Evolutionary conservation across 1,284 basidiomycete species (phyloP), one percentile per base, ranked within the genome.

Genomic region (Malassezia brasiliensis): DNA sequence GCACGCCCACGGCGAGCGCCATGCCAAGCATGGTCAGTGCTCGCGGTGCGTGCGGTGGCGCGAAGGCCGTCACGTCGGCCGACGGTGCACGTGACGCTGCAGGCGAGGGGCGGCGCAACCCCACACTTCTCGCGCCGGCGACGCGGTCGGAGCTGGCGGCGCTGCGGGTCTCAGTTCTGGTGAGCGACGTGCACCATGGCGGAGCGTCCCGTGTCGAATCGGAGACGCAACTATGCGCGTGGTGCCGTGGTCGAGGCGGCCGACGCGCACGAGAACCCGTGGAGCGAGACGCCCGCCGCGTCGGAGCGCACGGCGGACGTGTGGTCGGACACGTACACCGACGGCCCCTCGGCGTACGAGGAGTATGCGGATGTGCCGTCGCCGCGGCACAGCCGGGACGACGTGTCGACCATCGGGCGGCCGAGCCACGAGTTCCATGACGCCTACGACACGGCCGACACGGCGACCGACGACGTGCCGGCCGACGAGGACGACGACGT

Each of bases 381-480:
- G n/a, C 14, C 42, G 22, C 25, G 47, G 3, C 11, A 15, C 15
- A 48, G 34, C 11, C 4, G 14, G 1, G 47, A 48, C 15, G 25
- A 25, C 11, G 39, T 32, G n/a, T 37, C 47, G 35, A 48, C 47
- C n/a, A 15, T 15, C 7, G 37, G 47, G n/a, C 37, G 47, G 2
- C 36, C 36, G 31, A 49, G 47, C 37, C 22, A 35, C 36, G 47
- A 54, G 36, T 49, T 20, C 11, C 31, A 36, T 7, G 47, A 48
- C 17, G 47, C 47, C 12, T 48, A 41, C 30, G 37, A 51, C 19
- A 32, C 17, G 5, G 20, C 31, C 5, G 35, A 20, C 12, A 6
- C 45, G 17, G 30, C 10, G 12, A 19, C 14, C 17, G 12, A 15
- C 38, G 19, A n/a, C n/a, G 3, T 17, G 38, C 7, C 17, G 11